A percentile compares a stretch with the other conserved stretches of the same genome.
These are phyloP conservation scores for Fomitopsis serialis DNA, from an alignment of 768 basidiomycete species.

Conservation along the genomic window DNA sequence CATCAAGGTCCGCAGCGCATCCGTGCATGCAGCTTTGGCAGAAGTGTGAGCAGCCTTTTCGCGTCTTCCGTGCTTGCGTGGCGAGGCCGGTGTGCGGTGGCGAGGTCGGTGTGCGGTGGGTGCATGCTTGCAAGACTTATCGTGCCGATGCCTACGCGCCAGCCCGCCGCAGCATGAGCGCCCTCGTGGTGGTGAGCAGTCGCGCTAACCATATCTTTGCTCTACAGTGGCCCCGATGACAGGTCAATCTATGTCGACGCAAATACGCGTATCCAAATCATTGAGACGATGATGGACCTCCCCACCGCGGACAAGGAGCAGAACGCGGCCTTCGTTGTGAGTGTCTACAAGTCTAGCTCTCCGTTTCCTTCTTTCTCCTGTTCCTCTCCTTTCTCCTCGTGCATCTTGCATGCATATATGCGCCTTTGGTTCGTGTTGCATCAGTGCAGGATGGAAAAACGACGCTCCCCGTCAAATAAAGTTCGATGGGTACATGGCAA, in stretches of 20 bases:
- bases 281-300: constrained; percentile 74
- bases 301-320: constrained; percentile 54
- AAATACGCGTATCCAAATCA: constrained; percentile 73
- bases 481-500: not conserved
- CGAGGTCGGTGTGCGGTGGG: too few species aligned
- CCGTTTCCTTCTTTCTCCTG: not conserved
- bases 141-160: not conserved
- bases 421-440: too few species aligned
- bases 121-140: too few species aligned
- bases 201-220: constrained; percentile 4
- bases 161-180: not conserved
- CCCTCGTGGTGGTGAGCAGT: not conserved
- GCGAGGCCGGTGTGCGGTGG: too few species aligned
- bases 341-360: constrained; percentile 30
- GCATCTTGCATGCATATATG: not conserved
- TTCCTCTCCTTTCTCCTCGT: not conserved
- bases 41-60: constrained; percentile 30
- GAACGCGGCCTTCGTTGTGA: constrained; percentile 68
- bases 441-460: not conserved
- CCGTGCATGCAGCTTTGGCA: constrained; percentile 46
- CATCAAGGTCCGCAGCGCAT: constrained; percentile 45
- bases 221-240: constrained; percentile 24
- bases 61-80: not conserved
- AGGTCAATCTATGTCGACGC: constrained; percentile 40
- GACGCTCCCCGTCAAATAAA: not conserved